Conservation (phyloP, 257 asterid genomes). For the Solanum pennellii region DNA sequence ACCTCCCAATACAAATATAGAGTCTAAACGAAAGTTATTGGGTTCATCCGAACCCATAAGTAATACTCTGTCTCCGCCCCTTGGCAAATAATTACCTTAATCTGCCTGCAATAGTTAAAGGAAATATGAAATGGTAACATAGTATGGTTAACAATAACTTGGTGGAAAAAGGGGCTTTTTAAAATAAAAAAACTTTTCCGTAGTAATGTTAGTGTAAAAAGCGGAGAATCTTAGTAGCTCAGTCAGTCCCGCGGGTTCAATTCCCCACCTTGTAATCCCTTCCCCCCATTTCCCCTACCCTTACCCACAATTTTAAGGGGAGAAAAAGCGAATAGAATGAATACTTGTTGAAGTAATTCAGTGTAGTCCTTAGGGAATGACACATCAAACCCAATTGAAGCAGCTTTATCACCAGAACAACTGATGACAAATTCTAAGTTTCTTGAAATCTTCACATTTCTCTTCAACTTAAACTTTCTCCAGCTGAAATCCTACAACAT, state of each 20-base stretch:
- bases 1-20: background rate
- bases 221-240: background rate
- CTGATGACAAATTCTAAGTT: constrained; percentile 11
- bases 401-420: constrained; percentile 23
- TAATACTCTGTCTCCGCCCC: background rate
- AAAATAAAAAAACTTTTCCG: too few relatives aligned
- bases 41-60: background rate
- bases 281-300: background rate
- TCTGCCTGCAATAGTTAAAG: background rate
- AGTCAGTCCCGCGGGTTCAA: rapidly evolving
- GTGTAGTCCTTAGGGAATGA: constrained; percentile 64
- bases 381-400: constrained; percentile 36
- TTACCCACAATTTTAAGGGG: background rate
- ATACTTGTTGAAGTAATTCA: constrained; percentile 64
- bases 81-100: background rate
- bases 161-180: background rate
- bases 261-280: background rate
- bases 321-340: background rate
- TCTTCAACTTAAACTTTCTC: constrained; percentile 16
- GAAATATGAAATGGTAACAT: background rate
- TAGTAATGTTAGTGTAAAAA: background rate
- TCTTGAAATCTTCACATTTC: constrained; percentile 19
- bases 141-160: background rate
- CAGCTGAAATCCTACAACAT: constrained; percentile 21
- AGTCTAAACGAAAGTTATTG: background rate